These are phyloP conservation scores for Tolypocladium pustulatum DNA, from an alignment of 2,329 filamentous ascomycete species.

Conservation along the genomic window DNA sequence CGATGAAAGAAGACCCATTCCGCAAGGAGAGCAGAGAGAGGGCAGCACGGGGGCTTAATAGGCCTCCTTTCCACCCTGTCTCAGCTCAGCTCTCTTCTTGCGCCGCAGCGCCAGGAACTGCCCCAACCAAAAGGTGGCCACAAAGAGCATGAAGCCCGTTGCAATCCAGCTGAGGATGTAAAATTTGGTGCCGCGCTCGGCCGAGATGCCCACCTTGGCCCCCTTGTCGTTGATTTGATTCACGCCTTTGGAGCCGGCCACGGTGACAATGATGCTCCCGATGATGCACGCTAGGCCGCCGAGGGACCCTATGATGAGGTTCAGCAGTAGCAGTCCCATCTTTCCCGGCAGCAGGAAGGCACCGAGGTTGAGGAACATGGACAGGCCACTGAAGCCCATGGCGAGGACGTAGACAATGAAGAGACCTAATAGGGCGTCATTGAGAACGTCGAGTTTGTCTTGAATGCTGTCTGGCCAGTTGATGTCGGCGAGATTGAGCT, in stretches of 20 bases:
- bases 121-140: slow-evolving; percentile 29
- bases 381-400: slow-evolving; percentile 29
- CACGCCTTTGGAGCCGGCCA: slow-evolving; percentile 28
- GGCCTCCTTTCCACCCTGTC: not conserved
- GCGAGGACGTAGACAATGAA: slow-evolving; percentile 38
- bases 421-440: slow-evolving; percentile 34
- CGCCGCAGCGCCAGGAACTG: slow-evolving; percentile 20
- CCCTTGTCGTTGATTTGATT: slow-evolving; percentile 31
- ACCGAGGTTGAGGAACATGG: slow-evolving; percentile 27
- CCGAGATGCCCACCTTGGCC: slow-evolving; percentile 32
- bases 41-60: not conserved
- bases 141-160: slow-evolving; percentile 30
- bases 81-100: slow-evolving; percentile 7
- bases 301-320: slow-evolving; percentile 25
- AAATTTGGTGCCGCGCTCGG: slow-evolving; percentile 31
- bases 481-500: slow-evolving; percentile 34
- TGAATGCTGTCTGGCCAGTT: slow-evolving; percentile 33
- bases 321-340: slow-evolving; percentile 18
- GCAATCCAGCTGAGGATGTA: slow-evolving; percentile 35
- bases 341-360: slow-evolving; percentile 22
- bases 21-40: not conserved
- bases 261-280: slow-evolving; percentile 32
- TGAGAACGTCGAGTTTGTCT: slow-evolving; percentile 37
- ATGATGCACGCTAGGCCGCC: slow-evolving; percentile 26
- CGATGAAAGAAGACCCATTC: not conserved